Conservation (phyloP, 768 basidiomycete genomes). For the Suillus plorans region DNA sequence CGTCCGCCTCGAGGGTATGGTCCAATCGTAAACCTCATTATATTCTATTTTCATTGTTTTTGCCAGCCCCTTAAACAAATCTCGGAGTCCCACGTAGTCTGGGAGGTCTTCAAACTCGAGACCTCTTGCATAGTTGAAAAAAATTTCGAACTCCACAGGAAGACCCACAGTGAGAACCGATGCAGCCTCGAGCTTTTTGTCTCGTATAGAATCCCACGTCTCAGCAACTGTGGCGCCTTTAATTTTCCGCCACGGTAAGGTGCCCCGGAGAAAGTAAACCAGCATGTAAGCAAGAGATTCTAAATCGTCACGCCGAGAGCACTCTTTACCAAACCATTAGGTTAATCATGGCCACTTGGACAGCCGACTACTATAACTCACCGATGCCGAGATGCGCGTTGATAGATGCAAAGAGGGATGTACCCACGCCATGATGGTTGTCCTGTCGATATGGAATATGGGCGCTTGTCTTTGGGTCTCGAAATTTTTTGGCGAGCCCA, state of each 20-base stretch:
- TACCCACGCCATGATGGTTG: conserved; percentile 77
- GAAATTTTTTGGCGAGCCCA: conserved; percentile 78
- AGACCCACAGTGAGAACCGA: conserved; percentile 72
- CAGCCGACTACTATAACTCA: conserved; percentile 29
- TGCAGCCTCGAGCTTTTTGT: conserved; percentile 66
- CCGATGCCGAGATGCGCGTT: conserved; percentile 76
- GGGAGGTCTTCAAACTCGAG: conserved; percentile 88
- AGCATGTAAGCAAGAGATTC: conserved; percentile 83
- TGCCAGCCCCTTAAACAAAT: conserved; percentile 49
- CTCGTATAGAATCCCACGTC: conserved; percentile 78
- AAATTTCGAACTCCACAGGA: conserved; percentile 78
- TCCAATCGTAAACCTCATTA: conserved; percentile 45
- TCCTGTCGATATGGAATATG: conserved; percentile 77
- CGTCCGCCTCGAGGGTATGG: conserved; percentile 19
- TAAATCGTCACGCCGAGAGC: conserved; percentile 75
- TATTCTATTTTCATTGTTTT: conserved; percentile 33
- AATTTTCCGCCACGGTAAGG: conserved; percentile 75
- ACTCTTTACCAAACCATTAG: conserved; percentile 43
- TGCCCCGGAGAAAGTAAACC: conserved; percentile 77
- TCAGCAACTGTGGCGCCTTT: conserved; percentile 62
- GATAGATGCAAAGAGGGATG: conserved; percentile 71
- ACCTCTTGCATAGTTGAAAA: conserved; percentile 75
- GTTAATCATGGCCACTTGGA: background rate
- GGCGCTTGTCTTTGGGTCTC: conserved; percentile 59
- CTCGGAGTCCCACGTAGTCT: conserved; percentile 81